phyloP scores from a whole-genome alignment of 1,284 basidiomycete species.

The Trametes pubescens region DNA sequence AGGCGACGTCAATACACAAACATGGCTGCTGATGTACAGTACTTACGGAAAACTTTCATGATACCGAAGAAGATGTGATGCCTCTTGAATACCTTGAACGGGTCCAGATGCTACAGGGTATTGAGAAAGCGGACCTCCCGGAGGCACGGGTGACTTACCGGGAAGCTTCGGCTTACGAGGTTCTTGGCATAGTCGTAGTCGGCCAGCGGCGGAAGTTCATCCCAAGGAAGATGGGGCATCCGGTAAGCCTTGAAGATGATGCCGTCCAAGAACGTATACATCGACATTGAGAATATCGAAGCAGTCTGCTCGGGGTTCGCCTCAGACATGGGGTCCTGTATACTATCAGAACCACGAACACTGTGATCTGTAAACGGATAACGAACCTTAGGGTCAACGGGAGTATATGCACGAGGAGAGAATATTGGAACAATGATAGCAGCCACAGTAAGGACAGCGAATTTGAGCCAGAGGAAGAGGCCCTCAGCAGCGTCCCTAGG shows the following conservation, averaged over 20 bases:
- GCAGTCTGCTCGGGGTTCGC: constrained; percentile 75
- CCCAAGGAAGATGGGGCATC: constrained; percentile 37
- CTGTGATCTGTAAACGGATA: background rate
- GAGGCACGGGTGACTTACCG: constrained; percentile 16
- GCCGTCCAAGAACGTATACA: constrained; percentile 63
- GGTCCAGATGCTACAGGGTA: constrained; percentile 36
- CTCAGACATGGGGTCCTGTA: constrained; percentile 51
- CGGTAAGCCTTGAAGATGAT: constrained; percentile 40
- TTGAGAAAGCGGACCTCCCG: background rate
- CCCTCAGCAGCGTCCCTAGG: constrained; percentile 49
- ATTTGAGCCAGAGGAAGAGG: constrained; percentile 40
- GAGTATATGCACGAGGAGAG: constrained; percentile 52
- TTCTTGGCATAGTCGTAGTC: constrained; percentile 54
- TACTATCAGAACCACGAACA: constrained; percentile 6
- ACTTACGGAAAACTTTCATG: constrained; percentile 36
- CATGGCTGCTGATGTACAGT: background rate
- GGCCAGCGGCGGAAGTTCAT: constrained; percentile 50
- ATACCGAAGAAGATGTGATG: constrained; percentile 42
- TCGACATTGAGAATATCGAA: constrained; percentile 60
- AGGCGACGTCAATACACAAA: background rate
- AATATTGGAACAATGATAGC: constrained; percentile 53
- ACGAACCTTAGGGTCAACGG: constrained; percentile 52
- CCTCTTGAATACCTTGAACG: constrained; percentile 34
- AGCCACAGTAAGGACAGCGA: constrained; percentile 48
- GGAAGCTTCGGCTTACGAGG: constrained; percentile 47